These are phyloP conservation scores for Zygoascus hellenicus DNA, from an alignment of 1,139 yeast species.

Conservation along the genomic window DNA sequence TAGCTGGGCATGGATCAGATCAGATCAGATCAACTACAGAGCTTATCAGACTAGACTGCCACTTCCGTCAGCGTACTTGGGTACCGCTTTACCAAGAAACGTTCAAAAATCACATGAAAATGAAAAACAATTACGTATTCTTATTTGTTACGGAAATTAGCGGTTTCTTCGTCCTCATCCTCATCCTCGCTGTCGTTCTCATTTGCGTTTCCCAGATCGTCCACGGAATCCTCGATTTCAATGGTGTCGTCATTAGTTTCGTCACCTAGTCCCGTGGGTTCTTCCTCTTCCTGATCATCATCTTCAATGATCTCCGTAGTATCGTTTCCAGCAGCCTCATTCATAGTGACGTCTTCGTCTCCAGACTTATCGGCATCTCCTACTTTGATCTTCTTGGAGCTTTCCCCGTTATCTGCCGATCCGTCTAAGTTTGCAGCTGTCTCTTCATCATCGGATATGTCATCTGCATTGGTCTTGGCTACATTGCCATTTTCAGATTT, in stretches of 20 bases:
- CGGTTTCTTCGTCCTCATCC: conserved; percentile 6
- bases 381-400: conserved; percentile 8
- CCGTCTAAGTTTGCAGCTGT: conserved; percentile 12
- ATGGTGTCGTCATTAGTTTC: not conserved
- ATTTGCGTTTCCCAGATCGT: conserved; percentile 3
- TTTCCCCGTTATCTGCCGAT: conserved; percentile 16
- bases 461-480: conserved; percentile 3
- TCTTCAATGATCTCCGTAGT: conserved; percentile 1
- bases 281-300: conserved; percentile 5
- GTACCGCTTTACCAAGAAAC: too few relatives aligned
- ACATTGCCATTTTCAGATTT: not conserved
- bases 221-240: conserved; percentile 5
- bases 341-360: not conserved
- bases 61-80: too few relatives aligned
- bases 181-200: conserved; percentile 5
- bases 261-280: not conserved
- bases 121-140: too few relatives aligned
- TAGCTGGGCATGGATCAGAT: too few relatives aligned
- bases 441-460: conserved; percentile 15
- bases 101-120: too few relatives aligned
- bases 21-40: too few relatives aligned
- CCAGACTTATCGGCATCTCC: not conserved
- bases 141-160: conserved; percentile 4
- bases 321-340: conserved; percentile 1
- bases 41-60: too few relatives aligned